Base-by-base conservation (phyloP, 805 yeast species). In the Schwanniomyces pseudopolymorphus region DNA sequence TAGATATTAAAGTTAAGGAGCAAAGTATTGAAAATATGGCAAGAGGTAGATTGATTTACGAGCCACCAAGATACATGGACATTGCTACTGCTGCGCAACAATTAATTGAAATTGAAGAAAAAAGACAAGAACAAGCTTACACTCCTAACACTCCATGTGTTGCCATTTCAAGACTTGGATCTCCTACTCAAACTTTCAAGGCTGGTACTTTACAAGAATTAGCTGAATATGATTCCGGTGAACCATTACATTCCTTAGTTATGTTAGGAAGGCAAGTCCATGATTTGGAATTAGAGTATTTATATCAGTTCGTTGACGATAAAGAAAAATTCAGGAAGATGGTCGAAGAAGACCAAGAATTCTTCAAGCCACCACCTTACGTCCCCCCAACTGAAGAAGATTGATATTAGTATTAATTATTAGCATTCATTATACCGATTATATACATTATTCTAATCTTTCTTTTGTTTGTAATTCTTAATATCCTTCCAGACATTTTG, bases 1-100 rank as follows among this genome's bases (percentile, higher is more conserved):
- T 92, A 41, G 99, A 92, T 63, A 92, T 92, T 65, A 92, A 92
- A 66, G 99, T 92, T 39, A 94, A 94, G 67, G 99, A 92, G 66
- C 99, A 94, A 68, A 89, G 95, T 61, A 79, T 90, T 51, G 96
- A 91, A 60, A 92, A 91, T 63, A 81, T 92, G 83, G 95, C 96
- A 40, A 80, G 96, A 50, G 98, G 98, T 2, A 80, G 94, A 65
- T 71, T 85, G 40, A 88, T 92, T 31, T 92, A 89, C 63, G 99
- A 92, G 66, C 98, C 98, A 28, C 99, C 99, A 42, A 79, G 99
- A 63, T 92, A 90, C 70, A 92, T 92, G 99, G 80, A 83, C 51
- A 90, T 94, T 53, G 80, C 85, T 44, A 89, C 95, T 40, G 96
- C 97, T 49, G 91, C 96, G 33, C 77, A 79, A 48, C 98, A 92